These are phyloP conservation scores for Cnidoscolus chayamansa DNA, from an alignment of 441 rosid genomes.

Conservation along the genomic window DNA sequence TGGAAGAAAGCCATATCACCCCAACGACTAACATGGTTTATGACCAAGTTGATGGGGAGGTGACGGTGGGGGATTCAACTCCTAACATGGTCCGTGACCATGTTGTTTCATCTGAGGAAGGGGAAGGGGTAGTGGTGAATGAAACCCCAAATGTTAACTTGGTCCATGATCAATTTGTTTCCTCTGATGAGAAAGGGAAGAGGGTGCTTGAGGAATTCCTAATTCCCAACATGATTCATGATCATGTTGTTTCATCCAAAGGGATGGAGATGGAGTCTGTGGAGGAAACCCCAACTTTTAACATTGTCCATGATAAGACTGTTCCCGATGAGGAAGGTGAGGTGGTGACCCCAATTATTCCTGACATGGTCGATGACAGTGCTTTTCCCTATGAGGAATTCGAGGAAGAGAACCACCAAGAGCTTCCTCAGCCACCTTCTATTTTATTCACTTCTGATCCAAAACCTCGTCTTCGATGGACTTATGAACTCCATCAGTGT, in stretches of 20 bases:
- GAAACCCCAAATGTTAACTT: conserved; percentile 3
- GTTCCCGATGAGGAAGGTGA: no score
- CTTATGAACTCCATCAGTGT: conserved; percentile 3
- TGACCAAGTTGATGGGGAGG: not conserved
- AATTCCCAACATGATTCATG: no score
- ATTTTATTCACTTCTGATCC: not conserved
- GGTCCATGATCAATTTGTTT: not conserved
- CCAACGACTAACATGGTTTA: not conserved
- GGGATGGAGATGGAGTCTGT: not conserved
- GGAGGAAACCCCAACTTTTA: not conserved
- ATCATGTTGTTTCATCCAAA: not conserved
- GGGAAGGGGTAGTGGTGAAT: conserved; percentile 7
- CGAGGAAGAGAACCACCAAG: no score
- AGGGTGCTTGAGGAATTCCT: not conserved
- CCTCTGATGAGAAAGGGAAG: not conserved
- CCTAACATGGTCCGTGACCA: not conserved
- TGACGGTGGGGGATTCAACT: not conserved
- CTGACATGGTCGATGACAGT: no score
- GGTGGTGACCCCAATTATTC: no score
- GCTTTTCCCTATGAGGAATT: no score
- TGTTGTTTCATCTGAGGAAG: not conserved
- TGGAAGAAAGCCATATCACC: not conserved
- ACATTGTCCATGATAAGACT: no score
- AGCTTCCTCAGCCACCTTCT: not conserved
- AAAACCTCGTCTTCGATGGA: conserved; percentile 15